A percentile compares a stretch with the other conserved stretches of the same genome.
phyloP scores from a whole-genome alignment of 345 rosid species.

The Dovyalis caffra region DNA sequence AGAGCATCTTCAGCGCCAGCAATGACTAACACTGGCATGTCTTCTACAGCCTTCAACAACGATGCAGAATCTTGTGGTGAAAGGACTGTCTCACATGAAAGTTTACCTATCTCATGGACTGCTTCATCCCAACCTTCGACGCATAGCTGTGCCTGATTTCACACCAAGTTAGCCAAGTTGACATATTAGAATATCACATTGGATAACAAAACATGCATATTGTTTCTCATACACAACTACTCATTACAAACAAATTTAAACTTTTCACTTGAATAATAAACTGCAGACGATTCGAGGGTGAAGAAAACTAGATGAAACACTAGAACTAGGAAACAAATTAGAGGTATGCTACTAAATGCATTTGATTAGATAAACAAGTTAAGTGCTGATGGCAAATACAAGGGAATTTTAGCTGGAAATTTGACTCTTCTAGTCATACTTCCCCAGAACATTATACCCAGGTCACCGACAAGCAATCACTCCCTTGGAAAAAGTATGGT shows the following conservation, averaged over 20 bases:
- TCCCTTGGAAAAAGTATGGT: not conserved
- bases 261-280: not conserved
- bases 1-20: conserved; percentile 89
- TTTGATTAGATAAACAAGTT: not conserved
- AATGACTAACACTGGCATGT: conserved; percentile 70
- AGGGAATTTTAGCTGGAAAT: not conserved
- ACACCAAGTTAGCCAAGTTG: not conserved
- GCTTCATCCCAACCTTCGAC: conserved; percentile 98
- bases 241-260: not conserved
- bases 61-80: conserved; percentile 51
- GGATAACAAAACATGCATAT: not conserved
- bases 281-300: not conserved
- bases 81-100: conserved; percentile 78
- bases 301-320: not conserved
- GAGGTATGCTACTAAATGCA: not conserved
- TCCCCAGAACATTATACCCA: not conserved
- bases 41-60: conserved; percentile 63
- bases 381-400: not conserved
- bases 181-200: not conserved
- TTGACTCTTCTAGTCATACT: not conserved
- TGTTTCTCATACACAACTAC: not conserved
- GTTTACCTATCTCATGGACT: conserved; percentile 84
- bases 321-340: not conserved
- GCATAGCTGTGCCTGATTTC: conserved; percentile 68
- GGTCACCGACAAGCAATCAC: not conserved